Base-by-base conservation (phyloP, 2,329 filamentous ascomycete genomes). In the Fusarium euwallaceae region DNA sequence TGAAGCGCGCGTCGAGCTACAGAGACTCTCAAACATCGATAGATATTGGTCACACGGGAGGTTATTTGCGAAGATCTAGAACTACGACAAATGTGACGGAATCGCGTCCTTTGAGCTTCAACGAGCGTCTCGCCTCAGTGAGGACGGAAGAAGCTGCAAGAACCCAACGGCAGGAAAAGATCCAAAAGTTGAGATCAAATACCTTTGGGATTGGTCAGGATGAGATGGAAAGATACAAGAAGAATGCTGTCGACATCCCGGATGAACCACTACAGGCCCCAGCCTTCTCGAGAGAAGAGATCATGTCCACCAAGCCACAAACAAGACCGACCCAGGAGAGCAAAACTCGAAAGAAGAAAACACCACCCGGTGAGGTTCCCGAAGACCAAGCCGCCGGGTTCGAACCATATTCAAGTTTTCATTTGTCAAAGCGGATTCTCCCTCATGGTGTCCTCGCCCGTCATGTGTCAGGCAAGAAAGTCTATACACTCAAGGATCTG, bases 321-420 rank as follows among this genome's bases (percentile, higher is more conserved):
- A 55, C 51, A n/a, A 55, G 17, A 9, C 51, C 71, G 1, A 70
- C 73, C 12, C 78, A 79, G 60, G 68, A 73, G 22, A 63, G 56
- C 11, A 63, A 51, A 24, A 63, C 45, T 48, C 56, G 64, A 22
- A 68, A 60, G 32, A 78, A 67, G 53, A 78, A 78, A 36, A 69
- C 64, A 10, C 67, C 72, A 0, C 66, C 78, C 5, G 69, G 69
- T 11, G 76, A 75, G 56, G 72, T 77, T 11, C 64, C 74, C n/a
- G 69, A 76, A 12, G 80, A 78, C 27, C 72, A 82, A 56, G 74
- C 79, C 55, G 71, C 75, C 22, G 88, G 92, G 2, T 97, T 97
- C 78, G 97, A 99, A 78, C 90, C 94, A 3, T 98, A 95, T 81
- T 98, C 97, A 7, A 91, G 92, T 34, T 87, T 95, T 41, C 95